Evolutionary conservation across 2,329 filamentous ascomycete genomes (phyloP), one percentile per base, ranked within the genome.

Genomic region (Macrophomina phaseolina): DNA sequence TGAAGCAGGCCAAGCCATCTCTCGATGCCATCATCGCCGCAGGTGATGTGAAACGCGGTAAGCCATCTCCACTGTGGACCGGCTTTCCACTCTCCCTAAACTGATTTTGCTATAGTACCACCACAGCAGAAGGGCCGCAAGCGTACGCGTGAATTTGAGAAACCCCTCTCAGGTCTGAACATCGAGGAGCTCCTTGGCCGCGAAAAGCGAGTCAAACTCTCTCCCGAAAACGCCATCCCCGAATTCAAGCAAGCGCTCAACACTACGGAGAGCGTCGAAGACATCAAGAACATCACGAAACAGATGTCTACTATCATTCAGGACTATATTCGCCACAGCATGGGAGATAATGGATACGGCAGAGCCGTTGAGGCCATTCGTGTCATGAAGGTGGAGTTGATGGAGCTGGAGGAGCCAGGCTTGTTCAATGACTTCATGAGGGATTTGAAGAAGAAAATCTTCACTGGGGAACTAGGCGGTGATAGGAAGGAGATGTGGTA

Each of bases 151-250:
- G 89, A 96, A 36, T 80, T 85, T 0, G 86, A 90, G 67, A 94
- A 94, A 72, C 95, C 95, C 0, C 86, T 97, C 8, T 98, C 94
- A 0, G 94, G 94, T 23, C 89, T 99, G 48, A 91, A 98, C 72
- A 86, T 98, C 46, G 91, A 94, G 68, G 89, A 88, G 4, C 86
- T 98, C 2, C 87, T 98, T n/a, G 85, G 86, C 53, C 81, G 83
- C 67, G 82, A 86, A 66, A 86, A 84, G 55, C 80, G 80, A 34
- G 79, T 83, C 74, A 84, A 81, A 52, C 89, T 91, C 66, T 85
- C 87, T 8, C 76, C 86, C 0, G 85, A 90, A 9, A 98, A 98
- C 70, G 88, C 94, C 1, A 88, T 98, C 5, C 93, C 95, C 0
- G 92, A 94, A 68, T 97, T 97, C 86, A 96, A 94, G 75, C 92